Evolutionary conservation across 2,329 filamentous ascomycete genomes (phyloP), one percentile per base, ranked within the genome.

Genomic region (Leptographium flavum): DNA sequence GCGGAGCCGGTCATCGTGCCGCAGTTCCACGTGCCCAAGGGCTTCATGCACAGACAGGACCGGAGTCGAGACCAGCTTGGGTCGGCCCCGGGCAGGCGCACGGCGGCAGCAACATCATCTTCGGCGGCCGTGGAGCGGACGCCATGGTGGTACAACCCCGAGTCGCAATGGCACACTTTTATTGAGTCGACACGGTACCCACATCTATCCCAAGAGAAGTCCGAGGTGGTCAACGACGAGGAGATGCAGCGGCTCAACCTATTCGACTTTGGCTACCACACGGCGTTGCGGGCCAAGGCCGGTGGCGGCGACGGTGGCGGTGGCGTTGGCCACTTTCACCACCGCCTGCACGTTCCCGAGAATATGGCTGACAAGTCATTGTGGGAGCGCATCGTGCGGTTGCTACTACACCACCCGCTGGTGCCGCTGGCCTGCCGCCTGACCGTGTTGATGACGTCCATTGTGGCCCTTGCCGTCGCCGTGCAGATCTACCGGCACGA

Each of bases 371-470:
- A 45, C 47, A 48, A 45, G 45, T 13, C 44, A 8, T 53, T 68
- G 10, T 67, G 64, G 49, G 74, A 77, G 57, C 73, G 78, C 45
- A 62, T 82, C 42, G 82, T 83, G 69, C 71, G 74, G 44, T 73
- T 76, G 32, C 68, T 93, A 25, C 69, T 94, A 56, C 79, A 81
- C 47, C 87, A 88, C 56, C 83, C 87, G 13, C 80, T 95, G 52
- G 83, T 94, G 1, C 92, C 92, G 3, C 68, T 95, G 45, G 67
- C 83, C 14, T 86, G 94, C 59, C 84, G 92, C 43, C 65, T 94
- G 19, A 81, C 76, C 14, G 86, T 94, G 42, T 79, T 94, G 58
- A 70, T 79, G 48, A 93, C 93, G 50, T 94, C 87, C 2, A 74
- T 85, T 33, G 69, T 86, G 45, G 88, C 87, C 5, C 73, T 98